Evolutionary conservation across 169 alveolate species (phyloP).

Genomic region (Plasmodium relictum): DNA sequence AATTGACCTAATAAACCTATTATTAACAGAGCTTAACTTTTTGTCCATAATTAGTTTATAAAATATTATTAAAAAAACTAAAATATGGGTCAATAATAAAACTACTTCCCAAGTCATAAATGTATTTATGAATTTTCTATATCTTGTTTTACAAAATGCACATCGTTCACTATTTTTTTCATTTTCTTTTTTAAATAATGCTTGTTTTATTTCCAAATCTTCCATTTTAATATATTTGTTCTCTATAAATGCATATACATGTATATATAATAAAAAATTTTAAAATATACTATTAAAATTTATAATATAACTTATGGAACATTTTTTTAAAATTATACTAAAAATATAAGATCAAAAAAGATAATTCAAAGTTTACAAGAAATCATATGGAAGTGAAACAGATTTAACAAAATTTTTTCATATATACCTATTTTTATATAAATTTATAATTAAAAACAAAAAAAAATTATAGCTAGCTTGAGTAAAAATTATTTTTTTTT

Average conservation of each 20-base stretch:
- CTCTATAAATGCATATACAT: neutral
- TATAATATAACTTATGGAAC: too few relatives aligned
- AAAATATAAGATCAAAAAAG: too few relatives aligned
- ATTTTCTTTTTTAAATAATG: constrained; percentile 12
- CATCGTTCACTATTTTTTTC: constrained; percentile 13
- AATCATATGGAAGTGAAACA: too few relatives aligned
- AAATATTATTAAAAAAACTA: constrained; percentile 28
- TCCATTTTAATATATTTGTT: constrained; percentile 14
- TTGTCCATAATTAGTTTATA: constrained; percentile 28
- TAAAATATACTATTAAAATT: too few relatives aligned
- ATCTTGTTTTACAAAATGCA: constrained; percentile 10
- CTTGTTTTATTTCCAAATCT: constrained; percentile 17
- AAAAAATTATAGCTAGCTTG: too few relatives aligned
- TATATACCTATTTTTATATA: too few relatives aligned
- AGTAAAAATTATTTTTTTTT: too few relatives aligned
- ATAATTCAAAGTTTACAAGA: too few relatives aligned
- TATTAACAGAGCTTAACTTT: neutral
- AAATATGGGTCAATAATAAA: constrained; percentile 13
- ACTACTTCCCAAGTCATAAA: constrained; percentile 50
- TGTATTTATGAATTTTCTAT: constrained; percentile 16
- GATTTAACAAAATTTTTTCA: too few relatives aligned
- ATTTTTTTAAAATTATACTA: too few relatives aligned
- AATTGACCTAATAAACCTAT: constrained; percentile 25
- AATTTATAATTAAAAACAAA: too few relatives aligned
- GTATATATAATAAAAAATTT: neutral